Base-by-base conservation (phyloP, 305 asterid genomes). In the Nicotiana rustica region DNA sequence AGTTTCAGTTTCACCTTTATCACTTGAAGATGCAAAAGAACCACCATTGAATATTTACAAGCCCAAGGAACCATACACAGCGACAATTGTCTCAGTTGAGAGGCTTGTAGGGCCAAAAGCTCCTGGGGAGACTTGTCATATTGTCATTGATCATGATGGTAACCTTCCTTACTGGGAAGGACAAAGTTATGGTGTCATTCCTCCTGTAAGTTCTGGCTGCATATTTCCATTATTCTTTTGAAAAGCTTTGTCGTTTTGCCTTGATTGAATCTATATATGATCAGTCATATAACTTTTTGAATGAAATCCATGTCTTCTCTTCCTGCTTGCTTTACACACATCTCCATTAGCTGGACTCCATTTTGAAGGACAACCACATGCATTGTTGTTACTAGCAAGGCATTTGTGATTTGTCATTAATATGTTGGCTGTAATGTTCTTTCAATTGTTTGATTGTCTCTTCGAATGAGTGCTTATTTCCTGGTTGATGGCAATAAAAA, bases 101-200 rank as follows among this genome's bases (percentile, higher is more conserved):
- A 90, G 98, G 89, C 52, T 92, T 49, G 99, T 96, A 67, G 98
- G 99, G 57, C 98, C 95, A 25, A 87, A 86, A 80, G 99, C 98
- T 88, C 98, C 99, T 4, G 99, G 99, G 82, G 98, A 96, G 88
- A 94, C 98, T 29, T 94, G 95, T 81, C 99, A 96, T 89, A 87
- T 96, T 85, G 97, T 96, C 83, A 96, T 96, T 78, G 95, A 96
- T 84, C 98, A 96, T 86, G 98, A 86, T 29, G 97, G 98, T 85
- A 91, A 96, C 38, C 89, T 96, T 84, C 98, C 99, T 38, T 96
- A 94, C 84, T 93, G 98, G 99, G 99, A 96, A 90, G 99, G 98
- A 85, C 98, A 96, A 82, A 96, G 98, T 83, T 96, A 96, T 69
- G 99, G 99, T 81, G 88, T 94, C 80, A 89, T 94, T 85, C 98